Percentiles rank a stretch among this genome's conserved stretches.
Evolutionary conservation across 805 yeast genomes (phyloP).

Genomic region (Starmerella bacillaris): DNA sequence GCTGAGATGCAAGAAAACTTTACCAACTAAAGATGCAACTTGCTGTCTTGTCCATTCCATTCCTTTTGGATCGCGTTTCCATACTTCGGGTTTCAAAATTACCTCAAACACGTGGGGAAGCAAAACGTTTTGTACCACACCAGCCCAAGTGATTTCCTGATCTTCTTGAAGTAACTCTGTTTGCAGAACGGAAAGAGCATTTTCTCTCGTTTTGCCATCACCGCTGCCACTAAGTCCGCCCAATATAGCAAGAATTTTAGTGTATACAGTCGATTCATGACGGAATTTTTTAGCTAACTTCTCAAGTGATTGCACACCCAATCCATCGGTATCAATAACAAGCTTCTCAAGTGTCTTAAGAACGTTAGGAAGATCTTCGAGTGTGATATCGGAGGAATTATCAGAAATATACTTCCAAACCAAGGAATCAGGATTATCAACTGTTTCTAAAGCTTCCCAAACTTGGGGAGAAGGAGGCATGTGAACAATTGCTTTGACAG

Average conservation of each 20-base stretch:
- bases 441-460: slow-evolving; percentile 7
- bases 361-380: neutral
- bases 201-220: slow-evolving; percentile 11
- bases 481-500: slow-evolving; percentile 2
- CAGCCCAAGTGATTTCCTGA: slow-evolving; percentile 20
- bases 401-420: slow-evolving; percentile 2
- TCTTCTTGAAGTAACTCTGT: slow-evolving; percentile 30
- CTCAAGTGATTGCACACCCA: slow-evolving; percentile 3
- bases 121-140: slow-evolving; percentile 50
- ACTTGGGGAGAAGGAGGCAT: slow-evolving; percentile 4
- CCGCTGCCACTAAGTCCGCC: slow-evolving; percentile 5
- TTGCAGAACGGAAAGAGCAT: slow-evolving; percentile 29
- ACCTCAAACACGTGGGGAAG: slow-evolving; percentile 49
- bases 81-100: slow-evolving; percentile 46
- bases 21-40: slow-evolving; percentile 48
- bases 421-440: slow-evolving; percentile 1
- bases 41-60: slow-evolving; percentile 50
- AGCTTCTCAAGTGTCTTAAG: neutral
- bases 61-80: slow-evolving; percentile 41
- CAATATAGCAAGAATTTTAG: slow-evolving; percentile 3
- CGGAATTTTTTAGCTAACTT: slow-evolving; percentile 4
- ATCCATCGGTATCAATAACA: neutral
- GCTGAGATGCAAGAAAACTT: slow-evolving; percentile 35
- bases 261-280: slow-evolving; percentile 3
- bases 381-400: neutral